Percentiles rank a stretch among this genome's conserved stretches.
These are phyloP conservation scores for Sporobolus alterniflorus DNA, from an alignment of 202 grass and related monocot genomes.

Conservation along the genomic window DNA sequence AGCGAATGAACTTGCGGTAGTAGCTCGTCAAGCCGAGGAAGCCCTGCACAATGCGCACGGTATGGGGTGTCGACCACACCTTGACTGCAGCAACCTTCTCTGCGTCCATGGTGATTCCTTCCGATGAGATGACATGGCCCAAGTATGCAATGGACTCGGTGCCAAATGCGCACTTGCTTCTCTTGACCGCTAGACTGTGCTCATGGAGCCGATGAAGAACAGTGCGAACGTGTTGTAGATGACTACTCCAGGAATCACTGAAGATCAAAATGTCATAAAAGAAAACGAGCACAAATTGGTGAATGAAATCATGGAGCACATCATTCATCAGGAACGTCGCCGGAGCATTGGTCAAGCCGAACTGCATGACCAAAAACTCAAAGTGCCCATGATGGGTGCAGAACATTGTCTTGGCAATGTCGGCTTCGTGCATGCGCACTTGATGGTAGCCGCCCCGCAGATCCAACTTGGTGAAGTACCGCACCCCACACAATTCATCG, in stretches of 20 bases:
- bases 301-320: background rate
- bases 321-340: background rate
- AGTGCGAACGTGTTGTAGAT: background rate
- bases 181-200: background rate
- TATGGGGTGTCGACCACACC: background rate
- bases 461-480: background rate
- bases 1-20: background rate
- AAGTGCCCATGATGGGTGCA: background rate
- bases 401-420: background rate
- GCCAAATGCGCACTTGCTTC: background rate
- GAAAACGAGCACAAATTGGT: background rate
- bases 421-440: background rate
- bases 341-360: background rate
- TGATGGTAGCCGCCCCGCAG: background rate
- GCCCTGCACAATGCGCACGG: background rate
- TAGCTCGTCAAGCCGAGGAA: background rate
- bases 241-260: background rate
- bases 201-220: background rate
- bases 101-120: background rate
- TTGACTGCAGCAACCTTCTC: background rate
- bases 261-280: background rate
- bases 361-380: background rate
- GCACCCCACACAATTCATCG: no score
- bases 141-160: background rate
- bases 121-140: background rate